A percentile compares a stretch with the other conserved stretches of the same genome.
Conservation (phyloP, 768 basidiomycete genomes). For the Auricularia auricula-judae region DNA sequence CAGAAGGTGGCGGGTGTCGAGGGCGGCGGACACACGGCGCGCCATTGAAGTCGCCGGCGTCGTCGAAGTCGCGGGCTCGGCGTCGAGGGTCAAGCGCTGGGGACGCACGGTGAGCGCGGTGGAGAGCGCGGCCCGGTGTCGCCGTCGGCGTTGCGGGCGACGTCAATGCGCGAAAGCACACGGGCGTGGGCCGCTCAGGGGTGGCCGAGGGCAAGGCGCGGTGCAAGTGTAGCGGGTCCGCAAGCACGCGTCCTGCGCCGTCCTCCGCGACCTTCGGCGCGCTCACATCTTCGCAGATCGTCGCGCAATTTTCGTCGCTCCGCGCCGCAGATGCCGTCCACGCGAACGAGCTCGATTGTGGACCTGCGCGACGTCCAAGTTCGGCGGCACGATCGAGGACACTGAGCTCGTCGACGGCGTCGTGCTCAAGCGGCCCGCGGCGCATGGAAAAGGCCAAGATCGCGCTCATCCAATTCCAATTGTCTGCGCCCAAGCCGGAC, state of each 20-base stretch:
- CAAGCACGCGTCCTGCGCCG: constrained; percentile 17
- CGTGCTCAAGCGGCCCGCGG: constrained; percentile 92
- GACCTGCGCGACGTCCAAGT: constrained; percentile 95
- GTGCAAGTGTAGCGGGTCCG: constrained; percentile 16
- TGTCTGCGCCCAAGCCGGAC: constrained; percentile 95
- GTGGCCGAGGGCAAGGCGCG: no score
- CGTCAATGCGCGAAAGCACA: no score
- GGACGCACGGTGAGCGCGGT: no score
- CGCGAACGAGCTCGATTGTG: constrained; percentile 83
- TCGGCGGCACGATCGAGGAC: constrained; percentile 98
- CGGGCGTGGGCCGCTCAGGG: no score
- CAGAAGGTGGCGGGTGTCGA: no score
- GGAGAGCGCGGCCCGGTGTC: no score
- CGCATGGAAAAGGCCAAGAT: constrained; percentile 98
- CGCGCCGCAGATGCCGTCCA: constrained; percentile 91
- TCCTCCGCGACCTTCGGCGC: not conserved
- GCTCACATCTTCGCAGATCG: constrained; percentile 49
- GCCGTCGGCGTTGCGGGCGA: no score
- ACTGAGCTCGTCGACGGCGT: constrained; percentile 95
- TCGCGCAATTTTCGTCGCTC: constrained; percentile 96
- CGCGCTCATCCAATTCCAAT: constrained; percentile 95
- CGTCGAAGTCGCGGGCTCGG: no score
- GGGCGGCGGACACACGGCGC: no score
- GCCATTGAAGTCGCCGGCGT: no score
- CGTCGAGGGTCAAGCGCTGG: no score